Conservation (phyloP, 306 rosid genomes). For the Rosa multiflora region DNA sequence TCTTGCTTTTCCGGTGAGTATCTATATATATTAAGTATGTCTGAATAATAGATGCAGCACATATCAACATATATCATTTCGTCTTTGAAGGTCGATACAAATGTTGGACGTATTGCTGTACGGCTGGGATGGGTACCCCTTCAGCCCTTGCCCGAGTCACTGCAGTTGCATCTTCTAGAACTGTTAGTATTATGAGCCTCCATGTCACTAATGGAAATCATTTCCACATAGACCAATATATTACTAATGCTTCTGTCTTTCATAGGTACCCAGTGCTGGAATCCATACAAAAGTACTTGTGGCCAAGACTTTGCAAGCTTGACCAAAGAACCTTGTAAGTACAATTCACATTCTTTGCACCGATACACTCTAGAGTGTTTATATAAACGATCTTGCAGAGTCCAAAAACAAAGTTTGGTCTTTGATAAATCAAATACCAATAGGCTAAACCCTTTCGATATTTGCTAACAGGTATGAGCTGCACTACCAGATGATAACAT, state of each 20-base stretch:
- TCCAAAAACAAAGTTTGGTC: constrained; percentile 1
- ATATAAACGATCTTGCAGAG: not conserved
- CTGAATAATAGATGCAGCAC: constrained; percentile 24
- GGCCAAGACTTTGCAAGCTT: constrained; percentile 99
- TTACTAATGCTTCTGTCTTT: constrained; percentile 31
- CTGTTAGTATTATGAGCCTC: constrained; percentile 57
- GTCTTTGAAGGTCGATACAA: constrained; percentile 87
- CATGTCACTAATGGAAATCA: constrained; percentile 13
- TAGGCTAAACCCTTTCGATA: constrained; percentile 24
- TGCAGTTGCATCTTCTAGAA: constrained; percentile 98
- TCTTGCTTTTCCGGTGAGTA: constrained; percentile 98
- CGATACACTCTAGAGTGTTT: not conserved
- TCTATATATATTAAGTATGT: constrained; percentile 13
- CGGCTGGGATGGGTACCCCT: constrained; percentile 99
- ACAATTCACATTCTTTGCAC: constrained; percentile 4
- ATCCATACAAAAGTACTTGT: constrained; percentile 90
- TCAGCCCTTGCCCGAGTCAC: constrained; percentile 98
- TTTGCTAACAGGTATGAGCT: constrained; percentile 79
- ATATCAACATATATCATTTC: constrained; percentile 23
- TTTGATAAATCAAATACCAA: constrained; percentile 1
- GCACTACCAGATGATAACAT: constrained; percentile 98
- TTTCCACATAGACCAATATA: constrained; percentile 12
- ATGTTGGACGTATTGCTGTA: constrained; percentile 99
- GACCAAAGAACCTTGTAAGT: constrained; percentile 92
- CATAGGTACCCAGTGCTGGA: constrained; percentile 95